phyloP scores from a whole-genome alignment of 1,139 yeast species.

The Saccharomyces hybrid region DNA sequence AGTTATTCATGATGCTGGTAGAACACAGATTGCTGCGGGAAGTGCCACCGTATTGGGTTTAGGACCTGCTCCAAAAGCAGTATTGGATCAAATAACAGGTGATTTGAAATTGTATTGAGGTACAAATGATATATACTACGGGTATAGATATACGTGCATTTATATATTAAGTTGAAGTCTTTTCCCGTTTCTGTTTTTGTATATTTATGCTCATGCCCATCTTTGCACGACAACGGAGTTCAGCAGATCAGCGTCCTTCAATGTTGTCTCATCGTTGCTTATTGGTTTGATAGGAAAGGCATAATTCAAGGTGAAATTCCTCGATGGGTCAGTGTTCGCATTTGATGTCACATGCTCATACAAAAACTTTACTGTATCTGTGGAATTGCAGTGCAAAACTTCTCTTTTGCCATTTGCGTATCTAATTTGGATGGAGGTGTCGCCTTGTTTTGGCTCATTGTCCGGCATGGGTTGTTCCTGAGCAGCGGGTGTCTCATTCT shows the following conservation, averaged over 20 bases:
- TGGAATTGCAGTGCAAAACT: conserved; percentile 55
- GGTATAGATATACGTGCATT: conserved; percentile 2
- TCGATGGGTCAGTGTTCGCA: conserved; percentile 34
- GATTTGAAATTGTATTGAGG: conserved; percentile 62
- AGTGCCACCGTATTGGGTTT: conserved; percentile 90
- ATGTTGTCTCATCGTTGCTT: conserved; percentile 46
- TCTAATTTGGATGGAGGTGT: conserved; percentile 73
- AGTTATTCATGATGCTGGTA: conserved; percentile 90
- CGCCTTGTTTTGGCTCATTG: conserved; percentile 46
- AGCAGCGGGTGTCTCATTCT: neutral
- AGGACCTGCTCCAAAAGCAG: conserved; percentile 92
- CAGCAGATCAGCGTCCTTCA: conserved; percentile 68
- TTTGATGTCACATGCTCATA: conserved; percentile 59
- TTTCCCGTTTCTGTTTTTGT: neutral
- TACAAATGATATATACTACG: neutral
- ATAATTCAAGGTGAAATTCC: conserved; percentile 62
- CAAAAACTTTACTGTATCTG: conserved; percentile 59
- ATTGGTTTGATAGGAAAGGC: conserved; percentile 81
- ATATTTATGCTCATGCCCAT: conserved; percentile 38
- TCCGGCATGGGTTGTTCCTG: conserved; percentile 19
- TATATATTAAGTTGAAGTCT: neutral
- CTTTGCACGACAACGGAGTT: conserved; percentile 90
- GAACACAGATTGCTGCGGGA: conserved; percentile 93
- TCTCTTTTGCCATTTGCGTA: conserved; percentile 73
- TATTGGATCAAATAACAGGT: conserved; percentile 75